These are phyloP conservation scores for Rhizophora mangle DNA, from an alignment of 345 rosid species.

Conservation along the genomic window DNA sequence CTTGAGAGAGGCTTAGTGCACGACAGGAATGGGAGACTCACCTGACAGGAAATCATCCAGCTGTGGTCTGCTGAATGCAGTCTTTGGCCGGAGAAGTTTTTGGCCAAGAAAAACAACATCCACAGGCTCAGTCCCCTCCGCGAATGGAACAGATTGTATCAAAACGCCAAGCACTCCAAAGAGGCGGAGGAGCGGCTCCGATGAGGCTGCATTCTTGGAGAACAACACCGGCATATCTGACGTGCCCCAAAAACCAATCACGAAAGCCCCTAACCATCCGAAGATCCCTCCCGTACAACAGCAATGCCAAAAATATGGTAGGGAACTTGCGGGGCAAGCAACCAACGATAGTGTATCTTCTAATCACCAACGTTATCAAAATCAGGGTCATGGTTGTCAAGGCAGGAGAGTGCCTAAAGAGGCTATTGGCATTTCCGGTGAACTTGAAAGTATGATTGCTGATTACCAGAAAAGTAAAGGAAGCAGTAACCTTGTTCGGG, in stretches of 20 bases:
- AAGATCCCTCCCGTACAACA: conserved; percentile 21
- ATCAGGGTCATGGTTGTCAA: conserved; percentile 34
- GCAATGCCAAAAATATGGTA: conserved; percentile 2
- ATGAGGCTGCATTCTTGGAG: conserved; percentile 40
- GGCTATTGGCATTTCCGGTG: conserved; percentile 67
- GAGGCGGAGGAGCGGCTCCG: conserved; percentile 45
- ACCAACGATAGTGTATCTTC: neutral
- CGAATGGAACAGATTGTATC: conserved; percentile 25
- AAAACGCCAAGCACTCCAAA: conserved; percentile 43
- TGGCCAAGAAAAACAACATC: conserved; percentile 63
- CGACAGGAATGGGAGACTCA: conserved; percentile 31
- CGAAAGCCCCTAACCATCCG: conserved; percentile 33
- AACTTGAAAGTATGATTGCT: conserved; percentile 72
- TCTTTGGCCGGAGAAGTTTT: conserved; percentile 55
- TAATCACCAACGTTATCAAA: conserved; percentile 4
- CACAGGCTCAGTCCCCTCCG: conserved; percentile 38
- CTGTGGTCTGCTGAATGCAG: conserved; percentile 62
- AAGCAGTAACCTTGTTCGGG: conserved; percentile 53
- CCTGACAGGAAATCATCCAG: conserved; percentile 47
- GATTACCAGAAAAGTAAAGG: conserved; percentile 68
- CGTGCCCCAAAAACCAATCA: conserved; percentile 23
- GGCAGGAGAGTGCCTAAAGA: conserved; percentile 54
- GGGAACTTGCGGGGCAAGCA: conserved; percentile 17
- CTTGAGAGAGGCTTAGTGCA: neutral
- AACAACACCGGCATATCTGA: conserved; percentile 15